phyloP scores from a whole-genome alignment of 306 rosid species.

The Urtica urens region DNA sequence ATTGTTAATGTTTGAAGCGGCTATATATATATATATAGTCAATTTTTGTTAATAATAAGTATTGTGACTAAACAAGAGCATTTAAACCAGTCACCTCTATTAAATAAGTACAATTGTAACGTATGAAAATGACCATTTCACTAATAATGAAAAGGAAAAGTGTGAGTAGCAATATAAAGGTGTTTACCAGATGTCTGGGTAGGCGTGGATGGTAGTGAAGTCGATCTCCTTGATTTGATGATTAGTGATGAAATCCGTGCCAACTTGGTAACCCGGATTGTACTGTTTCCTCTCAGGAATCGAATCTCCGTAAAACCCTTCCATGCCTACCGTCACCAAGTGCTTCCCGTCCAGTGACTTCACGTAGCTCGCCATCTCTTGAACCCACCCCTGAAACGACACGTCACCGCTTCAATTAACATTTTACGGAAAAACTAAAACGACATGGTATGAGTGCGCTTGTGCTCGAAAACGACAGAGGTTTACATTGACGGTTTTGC shows the following conservation, averaged over 20 bases:
- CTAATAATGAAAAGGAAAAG: no score
- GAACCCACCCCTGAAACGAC: constrained; percentile 62
- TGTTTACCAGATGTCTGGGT: constrained; percentile 41
- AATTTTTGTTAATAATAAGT: no score
- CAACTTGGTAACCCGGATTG: constrained; percentile 44
- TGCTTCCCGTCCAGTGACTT: constrained; percentile 41
- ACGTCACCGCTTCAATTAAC: no score
- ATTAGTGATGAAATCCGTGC: constrained; percentile 38
- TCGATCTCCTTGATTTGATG: constrained; percentile 35
- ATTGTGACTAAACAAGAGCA: no score
- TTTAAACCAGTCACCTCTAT: no score
- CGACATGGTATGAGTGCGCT: neutral
- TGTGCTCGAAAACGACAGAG: neutral
- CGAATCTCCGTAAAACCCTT: constrained; percentile 57
- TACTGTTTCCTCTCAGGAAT: constrained; percentile 30
- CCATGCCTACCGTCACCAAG: constrained; percentile 52
- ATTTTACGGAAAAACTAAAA: neutral
- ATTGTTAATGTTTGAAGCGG: no score
- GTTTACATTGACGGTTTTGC: constrained; percentile 29
- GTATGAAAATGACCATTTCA: no score
- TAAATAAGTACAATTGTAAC: no score
- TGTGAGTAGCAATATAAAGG: no score
- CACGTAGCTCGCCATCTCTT: constrained; percentile 43
- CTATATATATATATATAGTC: no score
- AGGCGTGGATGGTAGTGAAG: constrained; percentile 46